Base-by-base conservation (phyloP, 306 rosid genomes). In the Cucurbita argyrosperma region DNA sequence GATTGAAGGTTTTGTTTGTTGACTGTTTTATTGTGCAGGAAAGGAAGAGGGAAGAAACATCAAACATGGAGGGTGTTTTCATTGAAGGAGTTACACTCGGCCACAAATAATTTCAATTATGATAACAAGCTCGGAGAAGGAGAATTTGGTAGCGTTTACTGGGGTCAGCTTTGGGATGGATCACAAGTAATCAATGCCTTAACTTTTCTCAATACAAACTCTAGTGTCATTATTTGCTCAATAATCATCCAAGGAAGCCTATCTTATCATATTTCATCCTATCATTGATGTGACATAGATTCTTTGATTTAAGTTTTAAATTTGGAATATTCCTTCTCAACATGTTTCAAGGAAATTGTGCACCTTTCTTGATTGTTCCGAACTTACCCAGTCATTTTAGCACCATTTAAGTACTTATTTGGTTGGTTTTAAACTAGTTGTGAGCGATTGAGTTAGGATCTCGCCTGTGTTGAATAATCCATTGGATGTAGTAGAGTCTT, bases 101-200 rank as follows among this genome's bases (percentile, higher is more conserved):
- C 99, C 13, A 94, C 99, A 63, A 94, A 94, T 83, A 94, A 89
- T 78, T 94, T 94, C 76, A 94, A 94, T 82, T 94, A 91, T 61
- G 99, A 94, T 75, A 94, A 94, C 88, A 94, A 94, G 80, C 96
- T 94, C n/a, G 99, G 99, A 23, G 99, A 94, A 86, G 99, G 99
- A 9, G 97, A 95, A 51, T 94, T 91, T 66, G 99, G 99, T 63
- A 94, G 99, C 75, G 97, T 94, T 21, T 94, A 94, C 79, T 91
- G 99, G 99, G 99, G 99, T 67, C 99, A 94, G 89, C 99, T 94
- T 35, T 91, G 97, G 97, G 99, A 94, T 83, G 99, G 99, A 84
- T 89, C 99, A 2, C 99, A 94, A 80, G 99, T 94, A 83, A 64
- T 60, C 74, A 58, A 74, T 19, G 49, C 15, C 15, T 50, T 19